These are phyloP conservation scores for Cladosporium sp. DNA, from an alignment of 2,329 filamentous ascomycete genomes.

Conservation along the genomic window DNA sequence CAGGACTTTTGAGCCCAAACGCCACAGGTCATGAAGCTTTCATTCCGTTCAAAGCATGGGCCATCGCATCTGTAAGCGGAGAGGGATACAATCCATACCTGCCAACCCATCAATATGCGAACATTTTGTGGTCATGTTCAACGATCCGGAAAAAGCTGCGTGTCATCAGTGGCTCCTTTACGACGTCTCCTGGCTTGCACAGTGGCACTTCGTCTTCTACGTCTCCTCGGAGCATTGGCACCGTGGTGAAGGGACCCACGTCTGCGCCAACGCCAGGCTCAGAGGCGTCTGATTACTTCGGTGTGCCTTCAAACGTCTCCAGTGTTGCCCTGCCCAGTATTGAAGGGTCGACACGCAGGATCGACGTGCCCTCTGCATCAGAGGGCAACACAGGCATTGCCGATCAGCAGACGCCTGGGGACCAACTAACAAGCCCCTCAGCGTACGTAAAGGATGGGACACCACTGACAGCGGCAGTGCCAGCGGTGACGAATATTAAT, in stretches of 20 bases:
- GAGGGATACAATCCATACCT: constrained; percentile 57
- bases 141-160: constrained; percentile 70
- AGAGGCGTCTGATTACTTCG: constrained; percentile 37
- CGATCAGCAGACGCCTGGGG: neutral
- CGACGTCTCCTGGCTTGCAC: constrained; percentile 25
- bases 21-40: constrained; percentile 53
- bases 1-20: constrained; percentile 47
- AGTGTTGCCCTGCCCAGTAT: constrained; percentile 4
- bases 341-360: neutral
- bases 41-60: constrained; percentile 69
- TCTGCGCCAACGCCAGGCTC: constrained; percentile 4
- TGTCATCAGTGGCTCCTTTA: constrained; percentile 61
- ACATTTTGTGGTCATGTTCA: constrained; percentile 69
- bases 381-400: neutral
- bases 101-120: constrained; percentile 63
- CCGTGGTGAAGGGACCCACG: neutral
- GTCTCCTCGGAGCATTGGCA: constrained; percentile 23
- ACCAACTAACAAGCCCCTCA: constrained; percentile 4
- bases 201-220: constrained; percentile 33
- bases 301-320: neutral
- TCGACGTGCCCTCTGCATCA: neutral
- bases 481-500: constrained; percentile 36
- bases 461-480: neutral
- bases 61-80: constrained; percentile 56
- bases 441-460: constrained; percentile 6